Percentiles rank a stretch among this genome's conserved stretches.
Conservation (phyloP, 2,329 filamentous ascomycete species). For the Hypoxylon sp. region DNA sequence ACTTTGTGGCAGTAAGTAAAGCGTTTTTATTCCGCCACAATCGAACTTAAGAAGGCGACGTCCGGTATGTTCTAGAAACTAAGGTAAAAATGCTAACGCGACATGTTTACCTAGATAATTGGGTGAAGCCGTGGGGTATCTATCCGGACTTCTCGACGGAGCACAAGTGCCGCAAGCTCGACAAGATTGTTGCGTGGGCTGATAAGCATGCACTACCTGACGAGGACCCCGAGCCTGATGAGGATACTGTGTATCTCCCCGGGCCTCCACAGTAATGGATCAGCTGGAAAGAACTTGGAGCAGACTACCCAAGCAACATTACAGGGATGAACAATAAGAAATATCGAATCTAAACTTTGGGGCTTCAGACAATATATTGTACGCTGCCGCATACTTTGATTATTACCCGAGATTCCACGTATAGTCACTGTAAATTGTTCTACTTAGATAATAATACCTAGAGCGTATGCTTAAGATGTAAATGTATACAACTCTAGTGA, state of each 20-base stretch:
- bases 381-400: not conserved
- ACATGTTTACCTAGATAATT: constrained; percentile 10
- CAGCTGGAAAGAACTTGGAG: not conserved
- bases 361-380: too few relatives aligned
- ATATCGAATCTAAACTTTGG: too few relatives aligned
- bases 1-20: too few relatives aligned
- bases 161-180: constrained; percentile 27
- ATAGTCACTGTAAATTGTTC: too few relatives aligned
- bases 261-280: constrained; percentile 19
- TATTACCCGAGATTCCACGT: too few relatives aligned
- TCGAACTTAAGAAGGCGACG: too few relatives aligned
- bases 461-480: not conserved
- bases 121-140: constrained; percentile 25
- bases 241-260: constrained; percentile 21
- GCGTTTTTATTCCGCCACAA: too few relatives aligned
- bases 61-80: too few relatives aligned
- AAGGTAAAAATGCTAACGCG: too few relatives aligned
- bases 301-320: not conserved
- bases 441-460: too few relatives aligned
- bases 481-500: not conserved
- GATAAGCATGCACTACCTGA: constrained; percentile 19
- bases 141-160: constrained; percentile 26
- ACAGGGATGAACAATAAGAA: too few relatives aligned
- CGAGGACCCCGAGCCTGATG: constrained; percentile 24
- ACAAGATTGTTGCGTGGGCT: constrained; percentile 28